These are phyloP conservation scores for Chamaecrista fasciculata DNA, from an alignment of 306 rosid species.

Conservation along the genomic window DNA sequence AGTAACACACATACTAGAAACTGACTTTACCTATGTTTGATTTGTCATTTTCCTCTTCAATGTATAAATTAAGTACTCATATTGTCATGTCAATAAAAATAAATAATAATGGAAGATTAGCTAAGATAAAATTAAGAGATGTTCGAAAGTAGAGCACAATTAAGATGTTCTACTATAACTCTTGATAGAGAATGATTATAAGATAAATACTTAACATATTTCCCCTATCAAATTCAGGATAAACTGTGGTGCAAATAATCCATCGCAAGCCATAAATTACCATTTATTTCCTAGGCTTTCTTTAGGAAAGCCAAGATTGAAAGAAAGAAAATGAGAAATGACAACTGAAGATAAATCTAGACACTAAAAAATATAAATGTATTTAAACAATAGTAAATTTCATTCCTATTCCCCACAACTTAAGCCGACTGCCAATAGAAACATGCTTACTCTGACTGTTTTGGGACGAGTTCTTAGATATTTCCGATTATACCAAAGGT, in stretches of 20 bases:
- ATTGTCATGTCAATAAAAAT: neutral
- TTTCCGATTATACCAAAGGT: neutral
- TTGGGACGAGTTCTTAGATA: neutral
- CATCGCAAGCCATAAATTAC: neutral
- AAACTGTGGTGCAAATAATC: neutral
- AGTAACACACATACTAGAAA: conserved; percentile 3
- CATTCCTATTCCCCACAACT: neutral
- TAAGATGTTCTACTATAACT: conserved; percentile 9
- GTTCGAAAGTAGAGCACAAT: neutral
- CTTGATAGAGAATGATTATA: neutral
- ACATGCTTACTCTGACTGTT: neutral
- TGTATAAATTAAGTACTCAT: neutral
- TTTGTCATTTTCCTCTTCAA: conserved; percentile 7
- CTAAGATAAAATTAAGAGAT: conserved; percentile 5
- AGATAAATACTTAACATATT: conserved; percentile 19
- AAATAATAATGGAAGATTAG: neutral
- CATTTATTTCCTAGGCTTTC: neutral
- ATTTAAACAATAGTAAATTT: neutral
- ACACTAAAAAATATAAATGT: conserved; percentile 14
- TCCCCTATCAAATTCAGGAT: neutral
- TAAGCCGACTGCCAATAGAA: neutral
- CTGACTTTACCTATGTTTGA: neutral
- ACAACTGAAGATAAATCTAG: conserved; percentile 10
- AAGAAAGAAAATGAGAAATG: conserved; percentile 5
- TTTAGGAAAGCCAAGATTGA: conserved; percentile 10